Conservation (phyloP, 2,329 filamentous ascomycete genomes). For the Emydomyces testavorans region DNA sequence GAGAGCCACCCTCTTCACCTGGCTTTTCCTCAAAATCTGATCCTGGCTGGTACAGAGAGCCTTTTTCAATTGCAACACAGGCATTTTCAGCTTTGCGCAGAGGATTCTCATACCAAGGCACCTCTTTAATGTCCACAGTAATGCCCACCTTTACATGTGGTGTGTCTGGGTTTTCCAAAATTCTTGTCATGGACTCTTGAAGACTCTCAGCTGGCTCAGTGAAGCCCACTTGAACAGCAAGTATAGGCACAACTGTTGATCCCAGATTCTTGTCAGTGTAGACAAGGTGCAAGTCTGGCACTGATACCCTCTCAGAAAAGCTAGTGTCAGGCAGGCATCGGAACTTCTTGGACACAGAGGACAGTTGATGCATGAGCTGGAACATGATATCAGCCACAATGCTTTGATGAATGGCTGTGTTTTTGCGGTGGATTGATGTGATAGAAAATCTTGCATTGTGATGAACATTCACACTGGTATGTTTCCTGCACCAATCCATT, state of each 20-base stretch:
- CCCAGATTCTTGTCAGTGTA: background rate
- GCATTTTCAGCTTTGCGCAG: background rate
- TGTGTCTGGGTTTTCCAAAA: background rate
- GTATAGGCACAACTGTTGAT: background rate
- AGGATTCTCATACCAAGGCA: background rate
- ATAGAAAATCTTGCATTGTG: too few species aligned
- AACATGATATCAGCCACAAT: too few species aligned
- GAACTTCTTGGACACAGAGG: too few species aligned
- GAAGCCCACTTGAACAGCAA: background rate
- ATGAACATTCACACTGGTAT: too few species aligned
- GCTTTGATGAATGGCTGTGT: too few species aligned
- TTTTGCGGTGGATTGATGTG: too few species aligned
- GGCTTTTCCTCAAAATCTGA: background rate
- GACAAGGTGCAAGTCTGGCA: background rate
- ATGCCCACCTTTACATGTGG: background rate
- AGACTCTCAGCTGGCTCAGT: background rate
- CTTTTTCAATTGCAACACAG: background rate
- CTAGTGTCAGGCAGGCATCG: background rate
- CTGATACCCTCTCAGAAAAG: background rate
- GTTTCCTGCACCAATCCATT: too few species aligned
- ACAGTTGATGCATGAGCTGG: too few species aligned
- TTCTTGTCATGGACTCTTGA: background rate
- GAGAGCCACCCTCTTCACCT: background rate
- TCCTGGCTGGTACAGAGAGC: background rate
- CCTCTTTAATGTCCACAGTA: background rate